phyloP scores from a whole-genome alignment of 345 rosid genomes.

The Acer negundo region DNA sequence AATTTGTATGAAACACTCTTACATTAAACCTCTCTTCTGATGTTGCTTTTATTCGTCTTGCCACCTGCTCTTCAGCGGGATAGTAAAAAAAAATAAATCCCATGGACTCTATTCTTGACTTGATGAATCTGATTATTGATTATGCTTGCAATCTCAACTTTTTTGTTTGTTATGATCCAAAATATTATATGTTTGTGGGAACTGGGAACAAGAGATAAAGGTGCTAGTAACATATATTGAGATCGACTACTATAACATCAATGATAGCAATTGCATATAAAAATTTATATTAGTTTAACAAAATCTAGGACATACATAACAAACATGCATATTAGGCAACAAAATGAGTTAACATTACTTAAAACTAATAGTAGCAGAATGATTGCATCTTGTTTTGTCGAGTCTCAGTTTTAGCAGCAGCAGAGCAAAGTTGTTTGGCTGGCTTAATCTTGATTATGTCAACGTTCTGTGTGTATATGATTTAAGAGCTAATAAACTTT shows the following conservation, averaged over 20 bases:
- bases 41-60: background rate
- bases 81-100: too few species aligned
- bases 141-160: background rate
- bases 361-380: background rate
- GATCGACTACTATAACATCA: background rate
- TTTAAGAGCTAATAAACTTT: background rate
- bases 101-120: background rate
- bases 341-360: too few species aligned
- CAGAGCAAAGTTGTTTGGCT: background rate
- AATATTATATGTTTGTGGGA: background rate
- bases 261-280: background rate
- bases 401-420: background rate
- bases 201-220: background rate
- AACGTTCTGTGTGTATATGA: background rate
- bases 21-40: background rate
- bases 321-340: too few species aligned
- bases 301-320: too few species aligned
- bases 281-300: background rate
- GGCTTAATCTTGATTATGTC: slow-evolving; percentile 11
- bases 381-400: background rate
- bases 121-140: background rate
- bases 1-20: slow-evolving; percentile 1
- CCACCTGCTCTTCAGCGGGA: background rate
- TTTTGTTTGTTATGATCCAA: slow-evolving; percentile 3
- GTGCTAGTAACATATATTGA: slow-evolving; percentile 5